These are phyloP conservation scores for Fomitiporia mediterranea DNA, from an alignment of 1,284 basidiomycete species.

Conservation along the genomic window DNA sequence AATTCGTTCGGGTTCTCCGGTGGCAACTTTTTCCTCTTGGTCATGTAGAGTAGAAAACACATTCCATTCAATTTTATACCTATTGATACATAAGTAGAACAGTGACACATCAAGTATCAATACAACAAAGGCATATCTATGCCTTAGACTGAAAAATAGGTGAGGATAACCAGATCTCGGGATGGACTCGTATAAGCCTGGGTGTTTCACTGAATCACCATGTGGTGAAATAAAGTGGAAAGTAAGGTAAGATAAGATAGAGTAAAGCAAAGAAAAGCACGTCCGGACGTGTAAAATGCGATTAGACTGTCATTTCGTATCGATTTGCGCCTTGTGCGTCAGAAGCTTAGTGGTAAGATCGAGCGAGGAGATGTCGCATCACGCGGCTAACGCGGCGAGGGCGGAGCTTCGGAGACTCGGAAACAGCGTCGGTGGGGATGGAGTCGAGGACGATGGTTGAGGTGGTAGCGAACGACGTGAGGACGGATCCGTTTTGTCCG, in stretches of 20 bases:
- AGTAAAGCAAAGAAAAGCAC: constrained; percentile 3
- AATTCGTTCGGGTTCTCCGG: too few species aligned
- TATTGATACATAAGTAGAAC: constrained; percentile 1
- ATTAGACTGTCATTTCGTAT: too few species aligned
- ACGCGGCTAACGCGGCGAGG: constrained; percentile 18
- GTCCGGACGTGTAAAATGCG: constrained; percentile 3
- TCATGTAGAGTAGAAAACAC: too few species aligned
- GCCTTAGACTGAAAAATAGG: neutral
- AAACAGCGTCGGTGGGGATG: neutral
- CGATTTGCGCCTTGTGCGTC: too few species aligned
- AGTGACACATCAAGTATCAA: constrained; percentile 3
- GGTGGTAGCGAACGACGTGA: constrained; percentile 9
- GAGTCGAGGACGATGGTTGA: neutral
- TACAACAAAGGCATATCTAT: neutral
- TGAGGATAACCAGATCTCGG: neutral
- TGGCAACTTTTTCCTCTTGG: too few species aligned
- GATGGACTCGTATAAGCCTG: neutral
- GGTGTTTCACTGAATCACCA: neutral
- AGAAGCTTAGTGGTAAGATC: too few species aligned
- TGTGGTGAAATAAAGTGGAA: too few species aligned
- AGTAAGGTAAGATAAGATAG: too few species aligned
- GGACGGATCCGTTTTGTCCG: neutral
- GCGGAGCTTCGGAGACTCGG: neutral
- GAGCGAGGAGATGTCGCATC: constrained; percentile 14
- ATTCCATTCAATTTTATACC: neutral